phyloP scores from a whole-genome alignment of 73 alveolate species.

The Paramecium pentaurelia region DNA sequence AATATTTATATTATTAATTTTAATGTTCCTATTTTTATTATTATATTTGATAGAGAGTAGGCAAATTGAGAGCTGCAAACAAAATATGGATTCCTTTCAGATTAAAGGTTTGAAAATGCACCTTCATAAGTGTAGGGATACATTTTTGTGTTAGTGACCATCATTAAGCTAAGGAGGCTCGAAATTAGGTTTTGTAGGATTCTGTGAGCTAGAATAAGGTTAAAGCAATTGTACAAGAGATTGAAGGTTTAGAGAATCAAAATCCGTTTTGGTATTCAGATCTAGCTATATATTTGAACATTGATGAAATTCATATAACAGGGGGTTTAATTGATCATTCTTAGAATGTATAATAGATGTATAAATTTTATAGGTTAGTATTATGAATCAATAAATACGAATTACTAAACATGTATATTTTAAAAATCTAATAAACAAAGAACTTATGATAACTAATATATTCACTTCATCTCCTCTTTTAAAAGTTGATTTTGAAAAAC shows the following conservation, averaged over 20 bases:
- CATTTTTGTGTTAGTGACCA: slow-evolving; percentile 25
- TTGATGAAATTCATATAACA: slow-evolving; percentile 8
- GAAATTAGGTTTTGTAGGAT: neutral
- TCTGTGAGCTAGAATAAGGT: neutral
- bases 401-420: neutral
- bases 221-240: neutral
- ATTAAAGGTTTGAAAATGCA: neutral
- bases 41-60: neutral
- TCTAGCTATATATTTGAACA: neutral
- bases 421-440: neutral
- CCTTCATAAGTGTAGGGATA: slow-evolving; percentile 7
- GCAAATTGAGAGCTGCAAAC: neutral
- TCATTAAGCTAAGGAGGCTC: neutral
- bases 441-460: neutral
- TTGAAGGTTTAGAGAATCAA: neutral
- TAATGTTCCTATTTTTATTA: neutral
- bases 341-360: neutral
- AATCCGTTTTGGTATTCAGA: neutral
- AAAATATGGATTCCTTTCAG: slow-evolving; percentile 15
- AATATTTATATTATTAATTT: neutral
- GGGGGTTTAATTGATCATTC: slow-evolving; percentile 12
- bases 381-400: neutral
- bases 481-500: slow-evolving; percentile 13
- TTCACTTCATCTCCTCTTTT: neutral
- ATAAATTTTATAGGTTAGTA: neutral